Evolutionary conservation across 2,329 filamentous ascomycete species (phyloP).

Genomic region (Colletotrichum cuscutae): DNA sequence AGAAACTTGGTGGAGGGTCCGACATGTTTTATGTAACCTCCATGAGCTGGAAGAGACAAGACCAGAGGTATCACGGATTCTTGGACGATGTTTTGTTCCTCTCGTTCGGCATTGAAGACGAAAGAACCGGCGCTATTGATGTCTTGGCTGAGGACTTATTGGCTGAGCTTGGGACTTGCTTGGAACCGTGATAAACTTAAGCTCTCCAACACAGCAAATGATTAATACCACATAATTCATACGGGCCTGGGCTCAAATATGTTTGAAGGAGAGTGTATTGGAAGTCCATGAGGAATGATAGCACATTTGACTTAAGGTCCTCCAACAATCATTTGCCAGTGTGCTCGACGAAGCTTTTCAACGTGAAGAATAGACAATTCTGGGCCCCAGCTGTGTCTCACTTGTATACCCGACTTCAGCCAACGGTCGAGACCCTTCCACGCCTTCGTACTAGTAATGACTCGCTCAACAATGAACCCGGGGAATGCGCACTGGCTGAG

Average conservation of each 20-base stretch:
- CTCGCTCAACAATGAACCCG: background rate
- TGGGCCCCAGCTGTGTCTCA: background rate
- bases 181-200: background rate
- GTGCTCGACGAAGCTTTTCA: no score
- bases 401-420: background rate
- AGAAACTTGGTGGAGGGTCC: constrained; percentile 46
- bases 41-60: constrained; percentile 62
- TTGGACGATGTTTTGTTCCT: constrained; percentile 66
- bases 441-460: background rate
- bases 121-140: constrained; percentile 59
- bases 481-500: background rate
- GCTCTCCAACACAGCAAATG: background rate
- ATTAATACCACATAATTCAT: background rate
- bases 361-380: no score
- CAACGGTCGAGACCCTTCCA: background rate
- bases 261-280: no score
- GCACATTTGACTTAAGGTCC: no score
- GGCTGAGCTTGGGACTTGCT: constrained; percentile 39
- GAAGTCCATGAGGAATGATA: no score
- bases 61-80: constrained; percentile 64
- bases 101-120: constrained; percentile 67
- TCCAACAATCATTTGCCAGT: no score
- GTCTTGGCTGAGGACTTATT: constrained; percentile 61
- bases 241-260: background rate
- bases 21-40: constrained; percentile 70